phyloP scores from a whole-genome alignment of 169 alveolate species.

The Eimeria necatrix region DNA sequence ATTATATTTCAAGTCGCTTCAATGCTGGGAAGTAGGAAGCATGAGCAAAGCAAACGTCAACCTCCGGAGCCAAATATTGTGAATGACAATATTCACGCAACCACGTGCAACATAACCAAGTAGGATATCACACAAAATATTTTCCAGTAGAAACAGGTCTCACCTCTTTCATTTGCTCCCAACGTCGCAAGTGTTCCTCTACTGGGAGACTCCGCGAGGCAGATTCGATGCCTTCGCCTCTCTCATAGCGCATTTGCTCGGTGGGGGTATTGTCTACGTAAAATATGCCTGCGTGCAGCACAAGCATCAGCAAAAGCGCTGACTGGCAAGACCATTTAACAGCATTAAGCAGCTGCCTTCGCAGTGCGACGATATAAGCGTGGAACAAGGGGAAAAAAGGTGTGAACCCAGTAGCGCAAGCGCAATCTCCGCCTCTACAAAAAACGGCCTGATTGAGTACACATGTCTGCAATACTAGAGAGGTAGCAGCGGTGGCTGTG shows the following conservation, averaged over 20 bases:
- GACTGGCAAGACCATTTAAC: not conserved
- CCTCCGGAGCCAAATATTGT: too few species aligned
- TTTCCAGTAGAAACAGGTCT: not conserved
- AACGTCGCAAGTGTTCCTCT: conserved; percentile 95
- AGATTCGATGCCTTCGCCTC: conserved; percentile 96
- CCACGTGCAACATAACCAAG: too few species aligned
- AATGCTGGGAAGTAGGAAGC: too few species aligned
- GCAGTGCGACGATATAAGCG: not conserved
- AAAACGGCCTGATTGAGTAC: too few species aligned
- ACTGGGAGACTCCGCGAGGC: conserved; percentile 90
- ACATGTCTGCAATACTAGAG: not conserved
- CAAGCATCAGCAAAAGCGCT: not conserved
- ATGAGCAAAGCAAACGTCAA: too few species aligned
- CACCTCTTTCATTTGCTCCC: conserved; percentile 92
- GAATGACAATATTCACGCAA: too few species aligned
- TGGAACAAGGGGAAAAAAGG: not conserved
- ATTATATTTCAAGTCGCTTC: too few species aligned
- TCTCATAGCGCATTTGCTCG: conserved; percentile 97
- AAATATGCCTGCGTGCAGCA: conserved; percentile 89
- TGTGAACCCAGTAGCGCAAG: not conserved
- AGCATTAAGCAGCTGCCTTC: not conserved
- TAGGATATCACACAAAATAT: not conserved
- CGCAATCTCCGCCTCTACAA: too few species aligned
- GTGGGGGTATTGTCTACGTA: conserved; percentile 98
- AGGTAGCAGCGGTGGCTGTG: not conserved